phyloP scores from a whole-genome alignment of 1,139 yeast genomes.

The Scheffersomyces stambukii region DNA sequence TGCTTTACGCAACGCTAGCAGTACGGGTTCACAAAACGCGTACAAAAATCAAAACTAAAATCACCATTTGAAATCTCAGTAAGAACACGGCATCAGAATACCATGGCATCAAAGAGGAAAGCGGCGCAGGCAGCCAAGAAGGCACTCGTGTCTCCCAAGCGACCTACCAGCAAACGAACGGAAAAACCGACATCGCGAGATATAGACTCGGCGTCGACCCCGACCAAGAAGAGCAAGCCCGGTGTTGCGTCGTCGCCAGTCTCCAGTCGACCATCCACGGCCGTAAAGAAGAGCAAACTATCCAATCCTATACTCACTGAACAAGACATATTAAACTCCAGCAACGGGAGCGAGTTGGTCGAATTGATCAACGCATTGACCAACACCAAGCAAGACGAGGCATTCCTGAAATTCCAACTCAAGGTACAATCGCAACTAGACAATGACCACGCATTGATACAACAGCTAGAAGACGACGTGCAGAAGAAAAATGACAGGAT shows the following conservation, averaged over 20 bases:
- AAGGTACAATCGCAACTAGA: constrained; percentile 25
- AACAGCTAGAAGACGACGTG: constrained; percentile 22
- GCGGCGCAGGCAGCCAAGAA: background rate
- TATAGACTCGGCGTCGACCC: constrained; percentile 1
- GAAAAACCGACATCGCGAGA: constrained; percentile 3
- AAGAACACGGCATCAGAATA: too few relatives aligned
- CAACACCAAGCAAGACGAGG: constrained; percentile 32
- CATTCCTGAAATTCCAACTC: constrained; percentile 26
- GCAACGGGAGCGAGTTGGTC: constrained; percentile 24
- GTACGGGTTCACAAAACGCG: too few relatives aligned
- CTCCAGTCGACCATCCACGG: background rate
- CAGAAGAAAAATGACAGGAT: constrained; percentile 24
- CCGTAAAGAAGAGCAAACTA: constrained; percentile 1
- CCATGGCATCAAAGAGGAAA: background rate
- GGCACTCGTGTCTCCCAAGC: too few relatives aligned
- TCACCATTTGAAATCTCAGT: too few relatives aligned
- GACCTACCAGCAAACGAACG: constrained; percentile 2
- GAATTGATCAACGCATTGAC: constrained; percentile 30
- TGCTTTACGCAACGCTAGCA: too few relatives aligned
- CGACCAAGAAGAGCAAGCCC: constrained; percentile 3
- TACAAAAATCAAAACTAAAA: too few relatives aligned
- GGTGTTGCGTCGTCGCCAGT: background rate
- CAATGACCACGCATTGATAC: constrained; percentile 25
- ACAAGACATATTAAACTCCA: constrained; percentile 27
- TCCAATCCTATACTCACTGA: constrained; percentile 20